Evolutionary conservation across 441 rosid species (phyloP).

Genomic region (Daphne laureola): DNA sequence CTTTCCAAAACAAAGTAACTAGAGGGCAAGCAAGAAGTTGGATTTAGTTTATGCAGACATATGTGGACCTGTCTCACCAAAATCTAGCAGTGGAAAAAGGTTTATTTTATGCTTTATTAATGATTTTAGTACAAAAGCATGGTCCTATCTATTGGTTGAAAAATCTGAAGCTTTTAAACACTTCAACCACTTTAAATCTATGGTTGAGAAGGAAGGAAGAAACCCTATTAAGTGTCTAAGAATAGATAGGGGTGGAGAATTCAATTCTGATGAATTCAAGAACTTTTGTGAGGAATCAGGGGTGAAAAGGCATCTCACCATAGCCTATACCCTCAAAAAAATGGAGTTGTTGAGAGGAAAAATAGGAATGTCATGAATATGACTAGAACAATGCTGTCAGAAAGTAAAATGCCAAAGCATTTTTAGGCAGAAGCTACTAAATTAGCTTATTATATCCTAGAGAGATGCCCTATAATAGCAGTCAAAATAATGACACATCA

Average conservation of each 20-base stretch:
- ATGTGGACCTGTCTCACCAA: neutral
- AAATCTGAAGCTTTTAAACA: too few species aligned
- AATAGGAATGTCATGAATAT: neutral
- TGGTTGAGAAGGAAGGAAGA: too few species aligned
- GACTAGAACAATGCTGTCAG: neutral
- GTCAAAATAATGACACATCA: neutral
- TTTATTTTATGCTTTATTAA: too few species aligned
- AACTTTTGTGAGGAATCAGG: neutral
- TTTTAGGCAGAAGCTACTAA: slow-evolving; percentile 1
- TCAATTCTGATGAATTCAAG: neutral
- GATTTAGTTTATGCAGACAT: neutral
- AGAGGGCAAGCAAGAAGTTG: neutral
- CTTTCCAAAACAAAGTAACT: neutral
- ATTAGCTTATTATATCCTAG: neutral
- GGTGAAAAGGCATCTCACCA: neutral
- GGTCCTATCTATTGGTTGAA: too few species aligned
- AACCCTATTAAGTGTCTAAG: too few species aligned
- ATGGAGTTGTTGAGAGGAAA: neutral
- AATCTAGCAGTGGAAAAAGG: neutral
- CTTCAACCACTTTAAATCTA: too few species aligned
- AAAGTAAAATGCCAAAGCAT: neutral
- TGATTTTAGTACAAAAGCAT: too few species aligned
- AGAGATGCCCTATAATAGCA: neutral
- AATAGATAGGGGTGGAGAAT: neutral
- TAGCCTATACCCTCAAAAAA: slow-evolving; percentile 6